Evolutionary conservation across 495 filamentous ascomycete species (phyloP).

Genomic region (Podospora fimiseda): DNA sequence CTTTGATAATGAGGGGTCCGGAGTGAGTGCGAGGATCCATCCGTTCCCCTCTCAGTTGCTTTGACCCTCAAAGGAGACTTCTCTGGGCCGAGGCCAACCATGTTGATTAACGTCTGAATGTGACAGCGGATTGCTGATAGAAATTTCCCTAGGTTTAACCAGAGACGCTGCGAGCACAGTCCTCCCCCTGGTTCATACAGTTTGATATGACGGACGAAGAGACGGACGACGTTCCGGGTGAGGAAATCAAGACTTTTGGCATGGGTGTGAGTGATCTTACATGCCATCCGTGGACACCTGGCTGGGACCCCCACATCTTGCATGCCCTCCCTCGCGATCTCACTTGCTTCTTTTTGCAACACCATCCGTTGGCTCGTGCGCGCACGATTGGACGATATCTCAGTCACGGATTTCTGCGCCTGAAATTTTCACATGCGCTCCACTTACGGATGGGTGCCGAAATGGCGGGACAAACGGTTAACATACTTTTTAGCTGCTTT

Average conservation of each 20-base stretch:
- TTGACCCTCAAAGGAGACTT: neutral
- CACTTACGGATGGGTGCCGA: constrained; percentile 9
- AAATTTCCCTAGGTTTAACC: neutral
- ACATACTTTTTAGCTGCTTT: neutral
- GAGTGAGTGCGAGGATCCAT: no score
- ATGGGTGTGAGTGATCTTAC: no score
- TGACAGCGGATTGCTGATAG: neutral
- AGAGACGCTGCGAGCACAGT: neutral
- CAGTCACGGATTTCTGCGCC: neutral
- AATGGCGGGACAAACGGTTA: constrained; percentile 13
- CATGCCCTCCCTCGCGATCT: constrained; percentile 5
- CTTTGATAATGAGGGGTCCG: no score
- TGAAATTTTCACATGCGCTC: constrained; percentile 7
- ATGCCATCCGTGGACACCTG: neutral
- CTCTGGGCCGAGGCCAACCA: neutral
- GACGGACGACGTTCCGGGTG: neutral
- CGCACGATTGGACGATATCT: neutral
- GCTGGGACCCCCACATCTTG: neutral
- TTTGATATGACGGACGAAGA: no score
- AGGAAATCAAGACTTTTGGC: no score
- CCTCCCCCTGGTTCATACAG: neutral
- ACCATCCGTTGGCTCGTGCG: constrained; percentile 18
- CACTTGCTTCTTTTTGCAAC: constrained; percentile 15
- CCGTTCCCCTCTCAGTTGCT: neutral
- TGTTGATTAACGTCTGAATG: neutral